Percentiles rank a stretch among this genome's conserved stretches.
Conservation (phyloP, 177 flowering plant species). For the Vitis hybrid region DNA sequence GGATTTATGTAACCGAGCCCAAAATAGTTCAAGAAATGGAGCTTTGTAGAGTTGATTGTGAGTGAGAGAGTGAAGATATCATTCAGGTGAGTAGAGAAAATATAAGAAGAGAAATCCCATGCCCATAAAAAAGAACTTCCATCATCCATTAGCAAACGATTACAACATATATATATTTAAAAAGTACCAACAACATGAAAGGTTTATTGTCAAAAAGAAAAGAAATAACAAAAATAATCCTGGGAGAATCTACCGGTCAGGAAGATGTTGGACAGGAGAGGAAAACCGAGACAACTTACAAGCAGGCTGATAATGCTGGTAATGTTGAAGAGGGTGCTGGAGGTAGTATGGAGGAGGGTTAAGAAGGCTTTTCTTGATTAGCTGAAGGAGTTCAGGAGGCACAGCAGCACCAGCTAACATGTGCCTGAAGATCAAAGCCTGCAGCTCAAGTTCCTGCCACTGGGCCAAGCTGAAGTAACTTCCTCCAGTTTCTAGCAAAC, state of each 20-base stretch:
- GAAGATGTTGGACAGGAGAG: not conserved
- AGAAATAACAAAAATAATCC: not conserved
- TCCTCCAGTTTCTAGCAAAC: conserved; percentile 12
- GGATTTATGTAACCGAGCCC: too few species aligned
- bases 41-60: too few species aligned
- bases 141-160: too few species aligned
- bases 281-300: conserved; percentile 38
- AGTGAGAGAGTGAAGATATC: too few species aligned
- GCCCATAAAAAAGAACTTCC: too few species aligned
- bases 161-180: too few species aligned
- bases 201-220: not conserved
- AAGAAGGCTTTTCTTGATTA: conserved; percentile 62
- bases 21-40: too few species aligned
- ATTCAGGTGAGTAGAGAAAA: too few species aligned
- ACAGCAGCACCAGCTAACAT: conserved; percentile 75
- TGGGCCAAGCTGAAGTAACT: conserved; percentile 70
- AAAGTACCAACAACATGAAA: not conserved
- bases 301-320: conserved; percentile 49
- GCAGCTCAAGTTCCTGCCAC: conserved; percentile 92
- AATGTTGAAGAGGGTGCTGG: conserved; percentile 42
- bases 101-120: too few species aligned
- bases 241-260: not conserved
- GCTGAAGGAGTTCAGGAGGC: conserved; percentile 75
- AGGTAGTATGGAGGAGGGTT: conserved; percentile 34
- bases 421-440: conserved; percentile 78